Percentiles rank a stretch among this genome's conserved stretches.
Evolutionary conservation across 1,284 basidiomycete genomes (phyloP).

Genomic region (Golubevia pallescens): DNA sequence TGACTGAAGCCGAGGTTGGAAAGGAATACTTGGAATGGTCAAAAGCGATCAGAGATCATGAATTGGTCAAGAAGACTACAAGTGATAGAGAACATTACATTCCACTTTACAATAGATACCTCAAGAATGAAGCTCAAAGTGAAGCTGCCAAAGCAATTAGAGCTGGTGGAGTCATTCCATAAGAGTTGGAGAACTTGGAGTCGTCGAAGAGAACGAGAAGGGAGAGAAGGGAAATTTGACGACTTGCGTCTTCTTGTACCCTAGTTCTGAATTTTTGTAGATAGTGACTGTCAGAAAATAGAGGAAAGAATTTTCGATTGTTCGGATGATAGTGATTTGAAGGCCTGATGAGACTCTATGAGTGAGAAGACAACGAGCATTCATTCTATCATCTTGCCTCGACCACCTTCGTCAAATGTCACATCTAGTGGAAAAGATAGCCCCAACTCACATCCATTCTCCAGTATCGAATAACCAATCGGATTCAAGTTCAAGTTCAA

Average conservation of each 20-base stretch:
- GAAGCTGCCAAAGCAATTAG: conserved; percentile 72
- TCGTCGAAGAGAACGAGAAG: too few species aligned
- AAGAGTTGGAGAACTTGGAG: conserved; percentile 17
- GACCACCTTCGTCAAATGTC: conserved; percentile 4
- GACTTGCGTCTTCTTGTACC: too few species aligned
- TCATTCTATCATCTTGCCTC: too few species aligned
- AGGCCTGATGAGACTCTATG: too few species aligned
- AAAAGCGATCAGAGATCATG: conserved; percentile 66
- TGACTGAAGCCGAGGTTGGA: conserved; percentile 67
- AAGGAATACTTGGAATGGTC: conserved; percentile 69
- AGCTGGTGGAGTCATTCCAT: conserved; percentile 68
- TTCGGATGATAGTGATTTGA: too few species aligned
- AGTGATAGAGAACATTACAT: conserved; percentile 69
- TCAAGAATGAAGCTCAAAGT: conserved; percentile 71
- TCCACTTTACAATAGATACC: conserved; percentile 70
- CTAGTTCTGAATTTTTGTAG: too few species aligned
- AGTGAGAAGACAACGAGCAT: too few species aligned
- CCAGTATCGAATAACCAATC: conserved; percentile 23
- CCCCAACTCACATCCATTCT: conserved; percentile 37
- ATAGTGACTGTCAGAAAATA: too few species aligned
- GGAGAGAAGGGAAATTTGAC: not conserved
- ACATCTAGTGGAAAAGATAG: conserved; percentile 40
- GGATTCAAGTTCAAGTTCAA: not conserved
- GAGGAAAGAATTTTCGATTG: too few species aligned
- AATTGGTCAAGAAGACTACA: conserved; percentile 68